phyloP scores from a whole-genome alignment of 495 filamentous ascomycete species.

The Amorphotheca resinae region DNA sequence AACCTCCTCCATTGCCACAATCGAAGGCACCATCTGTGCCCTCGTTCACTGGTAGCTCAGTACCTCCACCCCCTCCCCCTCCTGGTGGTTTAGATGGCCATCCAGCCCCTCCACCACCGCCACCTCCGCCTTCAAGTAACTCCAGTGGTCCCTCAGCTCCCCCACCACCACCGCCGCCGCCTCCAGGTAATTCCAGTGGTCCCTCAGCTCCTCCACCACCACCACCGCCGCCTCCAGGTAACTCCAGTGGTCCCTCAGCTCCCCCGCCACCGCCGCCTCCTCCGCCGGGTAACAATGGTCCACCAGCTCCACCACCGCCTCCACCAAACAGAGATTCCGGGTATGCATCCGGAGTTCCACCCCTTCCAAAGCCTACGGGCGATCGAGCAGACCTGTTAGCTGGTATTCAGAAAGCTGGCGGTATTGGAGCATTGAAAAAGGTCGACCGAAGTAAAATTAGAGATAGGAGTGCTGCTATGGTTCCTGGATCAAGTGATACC shows the following conservation, averaged over 20 bases:
- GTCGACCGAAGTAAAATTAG: conserved; percentile 64
- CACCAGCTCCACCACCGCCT: conserved; percentile 51
- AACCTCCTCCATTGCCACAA: conserved; percentile 31
- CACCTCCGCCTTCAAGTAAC: conserved; percentile 19
- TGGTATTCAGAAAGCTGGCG: conserved; percentile 68
- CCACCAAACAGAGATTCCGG: conserved; percentile 56
- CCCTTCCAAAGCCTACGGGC: conserved; percentile 36
- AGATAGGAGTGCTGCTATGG: conserved; percentile 63
- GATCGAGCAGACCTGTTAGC: conserved; percentile 61
- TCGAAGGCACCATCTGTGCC: conserved; percentile 27
- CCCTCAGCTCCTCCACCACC: conserved; percentile 28
- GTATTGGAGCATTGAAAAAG: conserved; percentile 63
- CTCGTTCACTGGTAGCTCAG: conserved; percentile 21
- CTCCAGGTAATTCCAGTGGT: conserved; percentile 4
- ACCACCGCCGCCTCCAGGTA: conserved; percentile 29
- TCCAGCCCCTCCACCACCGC: conserved; percentile 17
- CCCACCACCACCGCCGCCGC: conserved; percentile 20
- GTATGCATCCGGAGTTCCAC: conserved; percentile 42
- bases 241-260: conserved; percentile 21
- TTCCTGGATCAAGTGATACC: conserved; percentile 40
- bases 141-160: conserved; percentile 14
- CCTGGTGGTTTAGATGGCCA: conserved; percentile 10
- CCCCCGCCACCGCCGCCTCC: conserved; percentile 38
- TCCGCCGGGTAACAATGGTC: conserved; percentile 27
- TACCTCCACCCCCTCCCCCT: conserved; percentile 19